Base-by-base conservation (phyloP, 768 basidiomycete genomes). In the Collybia mongolica region DNA sequence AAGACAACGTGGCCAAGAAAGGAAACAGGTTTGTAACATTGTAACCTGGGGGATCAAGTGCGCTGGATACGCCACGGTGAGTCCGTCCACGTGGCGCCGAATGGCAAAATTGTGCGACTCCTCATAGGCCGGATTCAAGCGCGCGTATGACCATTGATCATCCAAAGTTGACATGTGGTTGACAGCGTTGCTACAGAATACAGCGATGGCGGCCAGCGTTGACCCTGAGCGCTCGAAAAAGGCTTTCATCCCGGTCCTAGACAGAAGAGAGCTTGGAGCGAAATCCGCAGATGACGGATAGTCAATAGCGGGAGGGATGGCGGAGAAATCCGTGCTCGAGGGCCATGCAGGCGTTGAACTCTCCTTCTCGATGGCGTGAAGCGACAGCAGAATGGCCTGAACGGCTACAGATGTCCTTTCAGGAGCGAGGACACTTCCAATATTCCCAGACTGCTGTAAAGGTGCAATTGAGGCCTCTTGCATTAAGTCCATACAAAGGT, bases 161-260 rank as follows among this genome's bases (percentile, higher is more conserved):
- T 97, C 93, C 49, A 93, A 85, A 24, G 95, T 73, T 14, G 86
- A 84, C 84, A 95, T 89, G 32, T 74, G 69, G 1, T 88, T 89
- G 6, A 91, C 81, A 3, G 76, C 64, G 48, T 83, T 81, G 59
- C 79, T 79, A 59, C 84, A 90, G 6, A 79, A 57, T 3, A 69
- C 69, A 0, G 85, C 80, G 39, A 94, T 76, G 36, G 69, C 67
- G 11, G 75, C 78, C 2, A 92, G 68, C 1, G 79, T 74, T 0
- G 77, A 68, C 12, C 81, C 80, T 54, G 77, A 80, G 18, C 84
- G 79, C 20, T 88, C 84, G 46, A 90, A 72, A 46, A 95, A 85
- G 15, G 86, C 84, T 50, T 81, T 77, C 61, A 93, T 80, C 8
- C 83, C 85, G 1, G 84, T 73, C 58, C 86, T 90, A 14, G 78